Percentiles rank a stretch among this genome's conserved stretches.
Conservation (phyloP, 352 stramenopile genomes). For the Phytophthora melonis region DNA sequence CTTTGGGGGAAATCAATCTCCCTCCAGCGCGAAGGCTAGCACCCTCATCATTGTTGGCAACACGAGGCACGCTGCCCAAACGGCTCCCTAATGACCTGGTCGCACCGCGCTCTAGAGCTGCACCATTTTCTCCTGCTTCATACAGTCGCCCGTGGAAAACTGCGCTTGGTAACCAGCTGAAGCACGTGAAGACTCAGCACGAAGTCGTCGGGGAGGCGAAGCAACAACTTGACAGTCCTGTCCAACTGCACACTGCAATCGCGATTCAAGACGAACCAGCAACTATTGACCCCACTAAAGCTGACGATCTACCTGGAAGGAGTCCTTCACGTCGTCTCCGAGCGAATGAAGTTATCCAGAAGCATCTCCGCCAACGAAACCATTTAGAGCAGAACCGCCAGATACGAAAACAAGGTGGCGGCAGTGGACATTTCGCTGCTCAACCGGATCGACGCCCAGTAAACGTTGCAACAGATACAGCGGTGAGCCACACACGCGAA, state of each 20-base stretch:
- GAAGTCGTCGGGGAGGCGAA: slow-evolving; percentile 4
- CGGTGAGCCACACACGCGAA: background rate
- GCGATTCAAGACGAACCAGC: slow-evolving; percentile 25
- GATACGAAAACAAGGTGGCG: slow-evolving; percentile 1
- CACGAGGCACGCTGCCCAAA: slow-evolving; percentile 6
- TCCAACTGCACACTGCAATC: slow-evolving; percentile 24
- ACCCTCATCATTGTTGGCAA: slow-evolving; percentile 18
- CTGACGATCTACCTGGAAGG: background rate
- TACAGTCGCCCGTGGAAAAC: slow-evolving; percentile 35
- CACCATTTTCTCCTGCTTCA: slow-evolving; percentile 20
- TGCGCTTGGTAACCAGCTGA: slow-evolving; percentile 29
- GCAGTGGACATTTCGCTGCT: background rate
- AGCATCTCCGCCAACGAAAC: slow-evolving; percentile 12
- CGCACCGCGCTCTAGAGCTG: slow-evolving; percentile 19
- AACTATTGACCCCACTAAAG: background rate
- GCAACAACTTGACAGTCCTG: background rate
- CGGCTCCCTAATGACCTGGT: slow-evolving; percentile 9
- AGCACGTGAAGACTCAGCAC: slow-evolving; percentile 26
- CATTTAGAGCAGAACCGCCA: slow-evolving; percentile 5
- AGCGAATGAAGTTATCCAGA: slow-evolving; percentile 28
- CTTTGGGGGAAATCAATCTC: slow-evolving; percentile 40
- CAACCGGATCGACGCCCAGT: background rate
- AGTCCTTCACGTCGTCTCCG: slow-evolving; percentile 22
- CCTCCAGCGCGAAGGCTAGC: slow-evolving; percentile 11
- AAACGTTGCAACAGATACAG: background rate